phyloP scores from a whole-genome alignment of 768 basidiomycete genomes.

The Amylocystis lapponica region DNA sequence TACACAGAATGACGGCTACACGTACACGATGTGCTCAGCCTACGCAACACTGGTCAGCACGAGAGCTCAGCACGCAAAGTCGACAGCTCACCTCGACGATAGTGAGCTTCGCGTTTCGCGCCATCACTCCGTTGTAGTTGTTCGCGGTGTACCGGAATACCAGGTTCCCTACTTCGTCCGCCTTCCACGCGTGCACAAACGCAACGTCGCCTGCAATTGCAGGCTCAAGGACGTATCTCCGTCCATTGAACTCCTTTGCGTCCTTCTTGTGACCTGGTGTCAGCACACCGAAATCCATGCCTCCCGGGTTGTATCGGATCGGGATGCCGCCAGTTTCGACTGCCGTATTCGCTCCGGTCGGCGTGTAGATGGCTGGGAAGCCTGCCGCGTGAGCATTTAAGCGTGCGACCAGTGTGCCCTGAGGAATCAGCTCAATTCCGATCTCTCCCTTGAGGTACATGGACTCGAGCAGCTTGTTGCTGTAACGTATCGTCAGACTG shows the following conservation, averaged over 20 bases:
- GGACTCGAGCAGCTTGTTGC: slow-evolving; percentile 79
- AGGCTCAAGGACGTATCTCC: slow-evolving; percentile 73
- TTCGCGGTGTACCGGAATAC: slow-evolving; percentile 86
- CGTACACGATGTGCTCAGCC: slow-evolving; percentile 24
- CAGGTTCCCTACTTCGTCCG: slow-evolving; percentile 82
- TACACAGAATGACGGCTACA: neutral
- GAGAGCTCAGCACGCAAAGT: too few relatives aligned
- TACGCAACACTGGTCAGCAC: neutral
- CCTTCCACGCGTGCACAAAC: slow-evolving; percentile 86
- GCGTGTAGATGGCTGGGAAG: slow-evolving; percentile 86
- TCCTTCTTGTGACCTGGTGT: slow-evolving; percentile 74
- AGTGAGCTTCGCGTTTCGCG: slow-evolving; percentile 79
- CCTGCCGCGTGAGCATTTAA: slow-evolving; percentile 86
- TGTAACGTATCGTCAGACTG: slow-evolving; percentile 22
- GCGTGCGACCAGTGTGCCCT: slow-evolving; percentile 87
- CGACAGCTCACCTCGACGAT: slow-evolving; percentile 62
- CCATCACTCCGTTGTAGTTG: slow-evolving; percentile 84
- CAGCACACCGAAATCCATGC: slow-evolving; percentile 57
- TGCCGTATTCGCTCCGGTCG: slow-evolving; percentile 84
- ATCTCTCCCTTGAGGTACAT: slow-evolving; percentile 75
- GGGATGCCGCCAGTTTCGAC: slow-evolving; percentile 76
- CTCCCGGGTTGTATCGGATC: slow-evolving; percentile 69
- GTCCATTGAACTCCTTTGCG: slow-evolving; percentile 63
- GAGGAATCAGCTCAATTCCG: slow-evolving; percentile 81
- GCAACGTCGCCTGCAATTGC: slow-evolving; percentile 79